Evolutionary conservation across 768 basidiomycete genomes (phyloP), one percentile per base, ranked within the genome.

Genomic region (Boletellus emodensis): DNA sequence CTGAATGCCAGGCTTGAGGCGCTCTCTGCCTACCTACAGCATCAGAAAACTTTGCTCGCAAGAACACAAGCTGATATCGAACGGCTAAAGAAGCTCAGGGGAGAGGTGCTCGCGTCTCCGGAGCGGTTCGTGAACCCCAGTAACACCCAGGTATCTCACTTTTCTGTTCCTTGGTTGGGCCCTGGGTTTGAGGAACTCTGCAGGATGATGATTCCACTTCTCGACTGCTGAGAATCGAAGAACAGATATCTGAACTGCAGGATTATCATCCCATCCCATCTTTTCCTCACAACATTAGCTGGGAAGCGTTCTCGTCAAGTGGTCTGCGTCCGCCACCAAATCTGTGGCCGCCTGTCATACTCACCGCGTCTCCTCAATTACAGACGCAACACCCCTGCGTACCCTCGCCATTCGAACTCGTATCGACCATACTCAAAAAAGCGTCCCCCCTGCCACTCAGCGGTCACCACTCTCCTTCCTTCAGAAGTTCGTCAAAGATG

Each of bases 1-100:
- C 32, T n/a, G 4, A 38, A 22, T 18, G 6, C 38, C 40, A 68
- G 66, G 56, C 66, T 68, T 37, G 76, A 84, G 66, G 84, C 83
- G 72, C 83, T 90, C 58, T 77, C 81, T 59, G 70, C 70, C 42
- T 90, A 83, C 67, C 77, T 90, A 54, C 72, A 77, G 48, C 71
- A 77, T 37, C 87, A 90, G 68, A 78, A 69, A 63, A 62, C 71
- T 17, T 57, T 87, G 32, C 78, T 90, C 36, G 73, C 75, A 43
- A 77, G 77, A 30, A 84, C 84, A 26, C 77, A 80, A 54, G 67
- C 75, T 56, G 86, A 89, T 69, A 78, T 90, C 61, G 76, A 75
- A 44, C 69, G 74, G 18, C 73, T 90, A 18, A 72, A 72, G 41
- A 62, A 62, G 36, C 70, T 84, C 30, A 76, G 71, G 52, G 65